Percentiles rank a stretch among this genome's conserved stretches.
Conservation (phyloP, 352 stramenopile genomes). For the Globisporangium nagaii region DNA sequence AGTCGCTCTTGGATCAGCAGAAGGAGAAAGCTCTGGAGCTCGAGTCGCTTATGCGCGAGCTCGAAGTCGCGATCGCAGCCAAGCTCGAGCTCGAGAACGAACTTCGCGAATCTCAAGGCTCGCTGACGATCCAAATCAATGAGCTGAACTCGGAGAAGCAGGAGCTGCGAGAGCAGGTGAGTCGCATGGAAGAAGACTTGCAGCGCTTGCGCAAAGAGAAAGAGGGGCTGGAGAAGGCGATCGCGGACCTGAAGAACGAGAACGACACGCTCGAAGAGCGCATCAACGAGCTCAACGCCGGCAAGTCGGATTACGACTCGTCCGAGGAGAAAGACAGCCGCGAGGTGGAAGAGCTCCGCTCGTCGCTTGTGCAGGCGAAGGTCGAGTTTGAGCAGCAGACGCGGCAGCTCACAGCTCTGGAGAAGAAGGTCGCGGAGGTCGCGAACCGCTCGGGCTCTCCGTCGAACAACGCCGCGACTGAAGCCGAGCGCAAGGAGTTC, state of each 20-base stretch:
- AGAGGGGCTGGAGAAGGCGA: conserved; percentile 27
- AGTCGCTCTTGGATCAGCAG: conserved; percentile 28
- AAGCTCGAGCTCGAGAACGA: conserved; percentile 19
- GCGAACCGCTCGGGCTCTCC: conserved; percentile 24
- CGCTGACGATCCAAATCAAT: conserved; percentile 5
- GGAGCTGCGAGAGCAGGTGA: conserved; percentile 10
- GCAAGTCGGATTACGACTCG: conserved; percentile 31
- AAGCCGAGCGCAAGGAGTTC: conserved; percentile 55
- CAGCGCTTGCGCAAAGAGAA: conserved; percentile 35
- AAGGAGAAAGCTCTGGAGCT: conserved; percentile 28
- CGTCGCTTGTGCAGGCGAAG: conserved; percentile 54
- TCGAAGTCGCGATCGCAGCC: conserved; percentile 25
- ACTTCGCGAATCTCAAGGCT: conserved; percentile 11
- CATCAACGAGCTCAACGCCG: conserved; percentile 37
- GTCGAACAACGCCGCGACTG: conserved; percentile 21
- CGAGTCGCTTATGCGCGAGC: conserved; percentile 20
- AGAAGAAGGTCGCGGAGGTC: conserved; percentile 52
- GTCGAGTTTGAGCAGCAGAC: conserved; percentile 51
- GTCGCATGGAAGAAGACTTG: conserved; percentile 15
- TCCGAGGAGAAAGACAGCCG: conserved; percentile 41
- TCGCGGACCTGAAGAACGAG: conserved; percentile 44
- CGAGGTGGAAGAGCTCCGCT: conserved; percentile 48
- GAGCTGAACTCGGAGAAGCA: conserved; percentile 14
- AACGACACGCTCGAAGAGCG: conserved; percentile 57
- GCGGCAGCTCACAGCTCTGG: conserved; percentile 41